Conservation (phyloP, 768 basidiomycete species). For the Goffeauzyma gilvescens region DNA sequence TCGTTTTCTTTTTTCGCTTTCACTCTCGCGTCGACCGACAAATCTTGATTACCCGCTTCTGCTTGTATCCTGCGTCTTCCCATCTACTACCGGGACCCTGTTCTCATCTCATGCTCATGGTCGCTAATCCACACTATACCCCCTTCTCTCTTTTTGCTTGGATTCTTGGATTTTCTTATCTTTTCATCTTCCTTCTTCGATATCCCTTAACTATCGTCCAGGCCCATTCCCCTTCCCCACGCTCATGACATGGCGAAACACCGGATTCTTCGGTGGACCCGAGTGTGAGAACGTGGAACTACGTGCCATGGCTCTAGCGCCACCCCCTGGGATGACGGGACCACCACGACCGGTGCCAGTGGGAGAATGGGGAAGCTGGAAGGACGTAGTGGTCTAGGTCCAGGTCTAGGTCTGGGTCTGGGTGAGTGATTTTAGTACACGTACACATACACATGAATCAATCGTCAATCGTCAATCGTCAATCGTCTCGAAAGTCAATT, state of each 20-base stretch:
- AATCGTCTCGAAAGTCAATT: no score
- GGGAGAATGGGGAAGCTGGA: constrained; percentile 22
- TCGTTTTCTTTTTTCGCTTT: not conserved
- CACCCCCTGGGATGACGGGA: not conserved
- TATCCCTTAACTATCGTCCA: constrained; percentile 5
- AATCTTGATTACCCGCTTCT: no score
- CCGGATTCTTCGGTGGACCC: constrained; percentile 31
- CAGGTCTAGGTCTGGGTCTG: no score
- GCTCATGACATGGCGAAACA: constrained; percentile 25
- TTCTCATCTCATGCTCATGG: no score
- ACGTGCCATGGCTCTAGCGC: constrained; percentile 9
- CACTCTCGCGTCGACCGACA: no score
- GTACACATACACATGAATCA: no score
- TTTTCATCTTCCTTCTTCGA: not conserved
- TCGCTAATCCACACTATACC: no score
- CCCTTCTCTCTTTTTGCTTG: not conserved
- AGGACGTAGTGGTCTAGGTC: constrained; percentile 17
- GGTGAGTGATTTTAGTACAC: no score
- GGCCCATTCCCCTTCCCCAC: constrained; percentile 27
- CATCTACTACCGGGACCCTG: no score
- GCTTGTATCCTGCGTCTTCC: not conserved
- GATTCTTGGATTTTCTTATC: not conserved
- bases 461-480: no score
- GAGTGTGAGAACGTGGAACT: constrained; percentile 32
- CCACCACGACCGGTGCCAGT: constrained; percentile 4